Conservation (phyloP, 192 early-diverging fungal genomes). For the Pecoramyces ruminantium region DNA sequence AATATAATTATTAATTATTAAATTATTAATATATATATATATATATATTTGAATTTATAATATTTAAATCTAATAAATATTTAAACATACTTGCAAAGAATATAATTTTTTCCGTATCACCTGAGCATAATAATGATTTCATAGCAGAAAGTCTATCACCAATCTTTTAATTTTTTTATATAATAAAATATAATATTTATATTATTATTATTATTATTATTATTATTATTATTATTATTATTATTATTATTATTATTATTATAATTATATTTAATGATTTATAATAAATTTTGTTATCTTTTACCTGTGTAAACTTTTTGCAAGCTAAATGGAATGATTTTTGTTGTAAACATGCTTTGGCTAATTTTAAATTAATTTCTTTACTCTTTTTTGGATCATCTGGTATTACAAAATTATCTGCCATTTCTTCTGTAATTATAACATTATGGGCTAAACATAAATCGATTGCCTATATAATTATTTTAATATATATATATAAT, state of each 20-base stretch:
- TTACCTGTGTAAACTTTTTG: slow-evolving; percentile 28
- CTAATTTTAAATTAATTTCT: slow-evolving; percentile 12
- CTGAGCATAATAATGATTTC: slow-evolving; percentile 26
- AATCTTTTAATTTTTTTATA: slow-evolving; percentile 14
- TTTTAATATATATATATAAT: too few species aligned
- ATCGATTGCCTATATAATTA: slow-evolving; percentile 6
- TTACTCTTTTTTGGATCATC: slow-evolving; percentile 2
- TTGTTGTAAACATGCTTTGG: slow-evolving; percentile 21
- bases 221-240: too few species aligned
- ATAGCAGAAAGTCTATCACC: slow-evolving; percentile 34
- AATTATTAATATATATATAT: background rate
- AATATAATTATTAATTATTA: slow-evolving; percentile 2
- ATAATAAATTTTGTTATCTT: too few species aligned
- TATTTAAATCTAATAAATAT: too few species aligned
- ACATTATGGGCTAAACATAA: slow-evolving; percentile 17
- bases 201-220: too few species aligned
- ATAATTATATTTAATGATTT: too few species aligned
- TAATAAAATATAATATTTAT: too few species aligned
- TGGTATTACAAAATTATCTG: slow-evolving; percentile 10
- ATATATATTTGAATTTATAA: too few species aligned
- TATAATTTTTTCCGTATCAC: slow-evolving; percentile 34
- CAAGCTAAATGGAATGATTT: slow-evolving; percentile 23
- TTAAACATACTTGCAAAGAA: slow-evolving; percentile 30
- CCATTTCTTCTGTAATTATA: slow-evolving; percentile 20
- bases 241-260: too few species aligned